Base-by-base conservation (phyloP, 2,329 filamentous ascomycete species). In the Calonectria crousiana region DNA sequence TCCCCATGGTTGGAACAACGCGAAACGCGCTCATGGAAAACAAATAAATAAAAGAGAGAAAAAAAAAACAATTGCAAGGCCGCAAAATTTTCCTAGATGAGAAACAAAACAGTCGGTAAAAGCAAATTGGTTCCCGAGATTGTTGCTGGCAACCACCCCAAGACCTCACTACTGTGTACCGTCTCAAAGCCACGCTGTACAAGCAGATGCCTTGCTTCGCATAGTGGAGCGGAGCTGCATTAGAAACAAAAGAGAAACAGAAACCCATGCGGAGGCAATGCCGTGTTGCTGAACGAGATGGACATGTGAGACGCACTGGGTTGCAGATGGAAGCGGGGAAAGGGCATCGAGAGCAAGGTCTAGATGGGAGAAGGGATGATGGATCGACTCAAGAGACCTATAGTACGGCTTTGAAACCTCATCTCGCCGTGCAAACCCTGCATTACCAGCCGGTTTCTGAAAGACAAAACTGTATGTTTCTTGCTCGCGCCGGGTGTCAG, bases 311-410 rank as follows among this genome's bases (percentile, higher is more conserved):
- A 73, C 71, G 34, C 67, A 56, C 65, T 23, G 20, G 32, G 67
- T 73, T 44, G 60, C 67, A 73, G 51, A 69, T 23, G 32, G 16
- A 67, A 70, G 71, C 58, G 71, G 71, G 67, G 66, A 70, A 70
- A 49, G 47, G 62, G 26, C 44, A 23, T 47, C 41, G 16, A n/a
- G 38, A 14, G 38, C n/a, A 14, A 53, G 65, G 51, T 62, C 60
- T 60, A 51, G 71, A 73, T 11, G 58, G 69, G 58, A 73, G 58
- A 69, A 73, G 66, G 58, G 67, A 73, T 64, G 71, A 69, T 44
- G 62, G 64, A 49, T 38, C 28, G 36, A 52, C 26, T 32, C 58
- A 49, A 36, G 47, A 53, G 53, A 20, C 44, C 53, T 69, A 69
- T 73, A 73, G 32, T 30, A 47, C 26, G 60, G 2, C 18, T 65